A percentile compares a stretch with the other conserved stretches of the same genome.
Evolutionary conservation across 352 stramenopile genomes (phyloP).

Genomic region (Pythium brachiatum): DNA sequence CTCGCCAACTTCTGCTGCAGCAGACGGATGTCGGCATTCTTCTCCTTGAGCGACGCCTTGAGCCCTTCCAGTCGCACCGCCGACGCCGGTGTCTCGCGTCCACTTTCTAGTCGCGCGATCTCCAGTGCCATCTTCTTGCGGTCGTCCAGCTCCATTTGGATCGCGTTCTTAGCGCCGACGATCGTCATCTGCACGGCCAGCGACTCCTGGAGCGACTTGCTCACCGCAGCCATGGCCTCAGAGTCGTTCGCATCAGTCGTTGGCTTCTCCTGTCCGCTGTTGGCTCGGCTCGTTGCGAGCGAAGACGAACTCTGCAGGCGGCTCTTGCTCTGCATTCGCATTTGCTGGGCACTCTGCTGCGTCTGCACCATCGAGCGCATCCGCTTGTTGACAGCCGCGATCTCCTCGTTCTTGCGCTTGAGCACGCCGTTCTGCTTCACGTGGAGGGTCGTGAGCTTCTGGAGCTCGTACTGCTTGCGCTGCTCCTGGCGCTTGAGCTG

Average conservation of each 20-base stretch:
- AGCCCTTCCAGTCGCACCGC: slow-evolving; percentile 28
- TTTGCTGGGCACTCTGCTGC: slow-evolving; percentile 29
- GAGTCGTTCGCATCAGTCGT: slow-evolving; percentile 4
- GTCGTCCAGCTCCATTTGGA: slow-evolving; percentile 49
- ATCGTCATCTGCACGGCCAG: slow-evolving; percentile 51
- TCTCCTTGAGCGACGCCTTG: slow-evolving; percentile 38
- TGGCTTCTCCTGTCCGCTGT: slow-evolving; percentile 2
- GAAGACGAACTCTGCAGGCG: not conserved
- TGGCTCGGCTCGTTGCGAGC: not conserved
- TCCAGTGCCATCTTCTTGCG: slow-evolving; percentile 48
- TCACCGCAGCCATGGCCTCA: slow-evolving; percentile 29
- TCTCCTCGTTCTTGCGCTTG: slow-evolving; percentile 65
- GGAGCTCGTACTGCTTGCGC: slow-evolving; percentile 49
- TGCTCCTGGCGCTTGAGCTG: slow-evolving; percentile 60
- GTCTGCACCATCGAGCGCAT: slow-evolving; percentile 33
- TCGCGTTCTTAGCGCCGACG: slow-evolving; percentile 41
- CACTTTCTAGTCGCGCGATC: slow-evolving; percentile 29
- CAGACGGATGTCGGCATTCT: slow-evolving; percentile 54
- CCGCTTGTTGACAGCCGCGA: slow-evolving; percentile 41
- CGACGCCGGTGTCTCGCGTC: not conserved
- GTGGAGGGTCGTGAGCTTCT: slow-evolving; percentile 41
- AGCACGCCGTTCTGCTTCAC: slow-evolving; percentile 45
- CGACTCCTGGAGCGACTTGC: slow-evolving; percentile 35
- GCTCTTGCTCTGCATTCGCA: slow-evolving; percentile 29
- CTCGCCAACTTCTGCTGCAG: slow-evolving; percentile 61